Conservation (phyloP, 306 rosid species). For the Fragaria ananassa region DNA sequence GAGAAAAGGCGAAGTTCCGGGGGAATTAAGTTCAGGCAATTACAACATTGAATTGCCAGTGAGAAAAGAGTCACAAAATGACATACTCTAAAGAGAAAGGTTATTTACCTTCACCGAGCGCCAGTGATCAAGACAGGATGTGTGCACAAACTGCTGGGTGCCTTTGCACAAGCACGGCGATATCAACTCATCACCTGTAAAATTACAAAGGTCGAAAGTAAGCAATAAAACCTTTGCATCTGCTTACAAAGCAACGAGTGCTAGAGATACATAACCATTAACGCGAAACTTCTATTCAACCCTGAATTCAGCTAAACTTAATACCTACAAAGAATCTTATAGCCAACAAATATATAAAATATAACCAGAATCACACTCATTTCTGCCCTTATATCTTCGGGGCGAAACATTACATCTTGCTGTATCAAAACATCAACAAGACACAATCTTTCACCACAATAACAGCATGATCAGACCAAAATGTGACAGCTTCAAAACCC, state of each 20-base stretch:
- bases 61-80: background rate
- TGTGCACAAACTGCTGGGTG: slow-evolving; percentile 99
- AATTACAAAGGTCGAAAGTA: slow-evolving; percentile 25
- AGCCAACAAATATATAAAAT: background rate
- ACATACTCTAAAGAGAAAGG: slow-evolving; percentile 16
- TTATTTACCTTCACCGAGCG: slow-evolving; percentile 82
- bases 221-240: slow-evolving; percentile 11
- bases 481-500: background rate
- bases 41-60: no score
- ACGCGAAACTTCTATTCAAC: background rate
- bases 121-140: slow-evolving; percentile 98
- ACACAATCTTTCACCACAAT: no score
- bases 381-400: background rate
- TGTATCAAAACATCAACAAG: background rate
- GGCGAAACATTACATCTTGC: background rate
- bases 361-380: background rate
- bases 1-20: background rate
- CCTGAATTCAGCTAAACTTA: background rate
- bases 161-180: slow-evolving; percentile 99
- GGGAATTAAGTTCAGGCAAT: background rate
- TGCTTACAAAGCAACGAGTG: slow-evolving; percentile 1
- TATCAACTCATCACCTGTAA: slow-evolving; percentile 79
- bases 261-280: background rate
- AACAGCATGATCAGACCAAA: background rate
- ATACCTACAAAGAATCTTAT: background rate